Percentiles rank a stretch among this genome's conserved stretches.
Evolutionary conservation across 2,329 filamentous ascomycete genomes (phyloP).

Genomic region (Fusarium guadeloupense): DNA sequence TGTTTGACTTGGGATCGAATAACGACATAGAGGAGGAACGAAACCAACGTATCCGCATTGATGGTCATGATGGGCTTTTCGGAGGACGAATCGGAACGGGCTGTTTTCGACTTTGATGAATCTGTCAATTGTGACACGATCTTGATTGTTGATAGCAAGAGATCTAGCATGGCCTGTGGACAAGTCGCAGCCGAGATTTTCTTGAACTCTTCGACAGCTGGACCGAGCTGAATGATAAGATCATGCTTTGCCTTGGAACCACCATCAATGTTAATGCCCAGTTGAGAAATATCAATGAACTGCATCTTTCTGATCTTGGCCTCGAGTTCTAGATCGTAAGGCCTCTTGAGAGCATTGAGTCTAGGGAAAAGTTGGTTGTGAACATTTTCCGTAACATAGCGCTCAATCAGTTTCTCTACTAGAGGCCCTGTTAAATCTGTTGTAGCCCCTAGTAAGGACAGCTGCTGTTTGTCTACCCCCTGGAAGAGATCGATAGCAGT

Average conservation of each 20-base stretch:
- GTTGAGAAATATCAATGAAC: slow-evolving; percentile 91
- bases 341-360: slow-evolving; percentile 77
- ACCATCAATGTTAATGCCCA: slow-evolving; percentile 86
- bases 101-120: slow-evolving; percentile 54
- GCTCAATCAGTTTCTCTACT: slow-evolving; percentile 93
- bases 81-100: slow-evolving; percentile 47
- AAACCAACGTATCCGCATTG: slow-evolving; percentile 92
- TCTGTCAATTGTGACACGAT: slow-evolving; percentile 76
- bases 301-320: slow-evolving; percentile 92
- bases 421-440: slow-evolving; percentile 92
- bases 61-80: slow-evolving; percentile 69
- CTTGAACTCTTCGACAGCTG: slow-evolving; percentile 87
- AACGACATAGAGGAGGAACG: slow-evolving; percentile 87
- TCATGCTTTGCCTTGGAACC: slow-evolving; percentile 82
- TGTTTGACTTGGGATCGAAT: slow-evolving; percentile 90
- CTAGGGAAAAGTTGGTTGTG: slow-evolving; percentile 89
- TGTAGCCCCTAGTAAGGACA: slow-evolving; percentile 89
- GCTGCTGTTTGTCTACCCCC: slow-evolving; percentile 91
- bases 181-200: slow-evolving; percentile 81
- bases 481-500: slow-evolving; percentile 96
- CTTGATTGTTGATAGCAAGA: slow-evolving; percentile 83
- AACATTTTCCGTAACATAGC: slow-evolving; percentile 92
- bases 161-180: slow-evolving; percentile 88
- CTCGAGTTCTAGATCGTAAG: slow-evolving; percentile 88
- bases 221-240: slow-evolving; percentile 77